A percentile compares a stretch with the other conserved stretches of the same genome.
These are phyloP conservation scores for Pichia phayaonensis DNA, from an alignment of 805 yeast genomes.

Conservation along the genomic window DNA sequence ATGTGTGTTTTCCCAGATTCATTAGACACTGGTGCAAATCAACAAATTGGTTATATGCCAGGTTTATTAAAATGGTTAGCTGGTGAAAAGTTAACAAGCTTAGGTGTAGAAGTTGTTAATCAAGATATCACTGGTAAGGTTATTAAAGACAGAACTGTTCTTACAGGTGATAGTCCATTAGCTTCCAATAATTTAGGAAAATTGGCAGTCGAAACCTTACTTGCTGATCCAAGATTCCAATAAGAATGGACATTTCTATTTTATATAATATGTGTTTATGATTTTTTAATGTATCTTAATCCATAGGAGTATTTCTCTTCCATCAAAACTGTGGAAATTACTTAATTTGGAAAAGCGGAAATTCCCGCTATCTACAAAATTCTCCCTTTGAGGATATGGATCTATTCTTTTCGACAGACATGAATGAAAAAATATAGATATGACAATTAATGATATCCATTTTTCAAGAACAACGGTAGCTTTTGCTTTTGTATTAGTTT, in stretches of 20 bases:
- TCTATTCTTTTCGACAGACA: too few species aligned
- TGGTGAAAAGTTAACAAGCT: conserved; percentile 3
- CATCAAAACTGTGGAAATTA: not conserved
- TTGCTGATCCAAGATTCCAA: conserved; percentile 13
- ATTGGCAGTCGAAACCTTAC: conserved; percentile 7
- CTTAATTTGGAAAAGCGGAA: not conserved
- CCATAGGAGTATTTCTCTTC: too few species aligned
- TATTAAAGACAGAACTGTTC: conserved; percentile 2
- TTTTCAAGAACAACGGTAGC: too few species aligned
- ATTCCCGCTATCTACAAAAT: not conserved
- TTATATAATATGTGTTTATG: too few species aligned
- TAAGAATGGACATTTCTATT: not conserved
- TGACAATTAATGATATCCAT: too few species aligned
- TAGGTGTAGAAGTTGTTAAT: conserved; percentile 5
- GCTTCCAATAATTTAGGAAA: conserved; percentile 10
- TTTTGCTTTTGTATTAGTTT: too few species aligned
- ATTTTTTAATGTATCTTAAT: too few species aligned
- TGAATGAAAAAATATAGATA: too few species aligned
- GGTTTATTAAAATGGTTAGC: conserved; percentile 9
- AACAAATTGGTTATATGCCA: conserved; percentile 10
- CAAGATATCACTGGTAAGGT: conserved; percentile 7
- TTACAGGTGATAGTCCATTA: conserved; percentile 10
- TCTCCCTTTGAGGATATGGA: too few species aligned
- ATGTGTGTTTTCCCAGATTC: conserved; percentile 10
- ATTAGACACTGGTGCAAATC: conserved; percentile 8